Percentiles rank a stretch among this genome's conserved stretches.
Conservation (phyloP, 2,329 filamentous ascomycete genomes). For the Penicillium sp. region DNA sequence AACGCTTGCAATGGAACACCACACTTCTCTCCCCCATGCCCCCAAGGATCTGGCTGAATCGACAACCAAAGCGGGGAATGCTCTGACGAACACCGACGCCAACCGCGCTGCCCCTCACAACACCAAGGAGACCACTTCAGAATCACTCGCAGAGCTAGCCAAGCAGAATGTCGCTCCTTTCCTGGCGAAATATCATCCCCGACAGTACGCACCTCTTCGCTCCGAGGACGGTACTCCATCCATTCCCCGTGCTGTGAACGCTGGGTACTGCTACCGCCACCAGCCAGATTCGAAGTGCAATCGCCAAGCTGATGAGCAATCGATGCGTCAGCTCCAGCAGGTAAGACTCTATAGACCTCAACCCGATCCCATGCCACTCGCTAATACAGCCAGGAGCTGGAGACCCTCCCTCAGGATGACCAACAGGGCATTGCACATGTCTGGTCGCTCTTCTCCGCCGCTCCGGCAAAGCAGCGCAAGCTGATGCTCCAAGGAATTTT, state of each 20-base stretch:
- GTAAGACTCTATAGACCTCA: slow-evolving; percentile 54
- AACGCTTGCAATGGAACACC: slow-evolving; percentile 1
- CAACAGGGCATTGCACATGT: slow-evolving; percentile 96
- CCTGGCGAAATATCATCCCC: slow-evolving; percentile 86
- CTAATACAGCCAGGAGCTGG: slow-evolving; percentile 66
- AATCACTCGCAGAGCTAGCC: slow-evolving; percentile 64
- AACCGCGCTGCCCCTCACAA: slow-evolving; percentile 26
- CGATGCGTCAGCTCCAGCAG: slow-evolving; percentile 92
- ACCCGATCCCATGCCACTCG: background rate
- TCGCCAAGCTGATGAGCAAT: slow-evolving; percentile 88
- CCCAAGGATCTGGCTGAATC: slow-evolving; percentile 1
- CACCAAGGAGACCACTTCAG: slow-evolving; percentile 38
- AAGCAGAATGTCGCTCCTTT: slow-evolving; percentile 84
- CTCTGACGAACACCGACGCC: slow-evolving; percentile 22
- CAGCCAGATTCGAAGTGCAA: slow-evolving; percentile 92
- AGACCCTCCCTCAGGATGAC: slow-evolving; percentile 78
- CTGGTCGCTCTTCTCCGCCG: slow-evolving; percentile 96
- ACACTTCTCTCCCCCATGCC: background rate
- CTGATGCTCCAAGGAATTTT: slow-evolving; percentile 97
- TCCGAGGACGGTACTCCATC: slow-evolving; percentile 27
- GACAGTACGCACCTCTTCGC: slow-evolving; percentile 80
- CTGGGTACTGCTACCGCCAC: slow-evolving; percentile 95
- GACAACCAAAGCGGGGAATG: background rate
- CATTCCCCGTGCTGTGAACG: slow-evolving; percentile 64
- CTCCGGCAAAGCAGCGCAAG: slow-evolving; percentile 89